Evolutionary conservation across 2,329 filamentous ascomycete species (phyloP).

Genomic region (Xylariales sp.): DNA sequence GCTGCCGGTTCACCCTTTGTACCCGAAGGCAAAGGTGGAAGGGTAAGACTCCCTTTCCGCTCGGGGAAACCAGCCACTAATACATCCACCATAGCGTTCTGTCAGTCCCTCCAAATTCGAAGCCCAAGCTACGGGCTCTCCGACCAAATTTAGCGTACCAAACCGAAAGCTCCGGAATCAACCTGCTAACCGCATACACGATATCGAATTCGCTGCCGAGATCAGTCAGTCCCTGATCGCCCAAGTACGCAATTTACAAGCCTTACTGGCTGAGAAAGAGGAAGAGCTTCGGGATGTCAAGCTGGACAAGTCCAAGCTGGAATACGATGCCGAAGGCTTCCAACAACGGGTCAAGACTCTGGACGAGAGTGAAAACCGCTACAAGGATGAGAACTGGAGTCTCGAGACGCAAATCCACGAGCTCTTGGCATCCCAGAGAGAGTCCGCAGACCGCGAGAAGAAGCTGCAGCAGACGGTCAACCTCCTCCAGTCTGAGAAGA

Average conservation of each 20-base stretch:
- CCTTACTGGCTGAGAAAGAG: constrained; percentile 79
- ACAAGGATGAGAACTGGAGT: constrained; percentile 98
- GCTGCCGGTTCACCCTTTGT: constrained; percentile 47
- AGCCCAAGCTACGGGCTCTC: constrained; percentile 77
- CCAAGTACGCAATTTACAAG: constrained; percentile 89
- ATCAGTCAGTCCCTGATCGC: constrained; percentile 91
- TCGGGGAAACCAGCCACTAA: constrained; percentile 4
- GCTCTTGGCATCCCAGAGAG: constrained; percentile 65
- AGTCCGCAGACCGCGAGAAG: constrained; percentile 77
- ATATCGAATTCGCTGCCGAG: constrained; percentile 97
- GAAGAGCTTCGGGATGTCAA: constrained; percentile 74
- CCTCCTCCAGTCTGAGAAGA: constrained; percentile 69
- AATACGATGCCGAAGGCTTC: constrained; percentile 75
- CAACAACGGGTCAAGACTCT: constrained; percentile 75
- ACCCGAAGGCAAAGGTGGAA: constrained; percentile 46
- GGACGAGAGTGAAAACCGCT: constrained; percentile 91
- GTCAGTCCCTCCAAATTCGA: constrained; percentile 75
- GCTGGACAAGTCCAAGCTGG: constrained; percentile 71
- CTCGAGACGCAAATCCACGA: constrained; percentile 91
- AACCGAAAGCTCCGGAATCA: constrained; percentile 89
- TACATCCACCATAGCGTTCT: constrained; percentile 48
- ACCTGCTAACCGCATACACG: constrained; percentile 79
- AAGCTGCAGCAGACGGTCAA: constrained; percentile 72
- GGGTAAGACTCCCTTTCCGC: constrained; percentile 36
- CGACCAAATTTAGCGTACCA: constrained; percentile 82